Evolutionary conservation across 768 basidiomycete genomes (phyloP), one percentile per base, ranked within the genome.

Genomic region (Boletus rubropictus): DNA sequence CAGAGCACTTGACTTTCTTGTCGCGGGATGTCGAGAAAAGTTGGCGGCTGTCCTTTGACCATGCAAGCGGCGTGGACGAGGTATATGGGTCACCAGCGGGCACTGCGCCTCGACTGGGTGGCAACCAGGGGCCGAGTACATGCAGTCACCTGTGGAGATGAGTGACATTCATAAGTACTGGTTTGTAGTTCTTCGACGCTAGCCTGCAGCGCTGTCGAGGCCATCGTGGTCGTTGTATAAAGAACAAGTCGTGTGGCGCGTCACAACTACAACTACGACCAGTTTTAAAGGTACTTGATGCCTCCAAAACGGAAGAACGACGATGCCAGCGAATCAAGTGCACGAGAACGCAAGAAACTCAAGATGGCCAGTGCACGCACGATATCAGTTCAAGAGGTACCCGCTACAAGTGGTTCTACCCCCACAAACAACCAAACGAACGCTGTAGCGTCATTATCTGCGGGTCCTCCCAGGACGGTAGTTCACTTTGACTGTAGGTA

Each of bases 111-210:
- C n/a, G n/a, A n/a, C n/a, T n/a, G n/a, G n/a, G n/a, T n/a, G n/a
- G n/a, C n/a, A n/a, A n/a, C n/a, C n/a, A n/a, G n/a, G n/a, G n/a
- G n/a, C n/a, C n/a, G n/a, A n/a, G n/a, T n/a, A n/a, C n/a, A n/a
- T n/a, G 82, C 79, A 11, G 89, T 84, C 48, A 91, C 81, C 89
- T 91, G 49, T 17, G 49, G 10, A 34, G 9, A 15, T 42, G 12
- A 15, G 1, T 38, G 33, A 18, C 0, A 39, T 34, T 15, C 46
- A 21, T 29, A n/a, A 35, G 91, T 93, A 59, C 84, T 91, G 22
- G 77, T 69, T 65, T 90, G 85, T 46, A 96, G 69, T 56, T 93
- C 89, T 55, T 89, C 84, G 14, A 95, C 87, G 61, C 89, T 92
- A 18, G 84, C 80, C 66, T 93, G 86, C 41, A 96, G 69, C 24